Base-by-base conservation (phyloP, 2,329 filamentous ascomycete species). In the Pseudomassariella vexata region DNA sequence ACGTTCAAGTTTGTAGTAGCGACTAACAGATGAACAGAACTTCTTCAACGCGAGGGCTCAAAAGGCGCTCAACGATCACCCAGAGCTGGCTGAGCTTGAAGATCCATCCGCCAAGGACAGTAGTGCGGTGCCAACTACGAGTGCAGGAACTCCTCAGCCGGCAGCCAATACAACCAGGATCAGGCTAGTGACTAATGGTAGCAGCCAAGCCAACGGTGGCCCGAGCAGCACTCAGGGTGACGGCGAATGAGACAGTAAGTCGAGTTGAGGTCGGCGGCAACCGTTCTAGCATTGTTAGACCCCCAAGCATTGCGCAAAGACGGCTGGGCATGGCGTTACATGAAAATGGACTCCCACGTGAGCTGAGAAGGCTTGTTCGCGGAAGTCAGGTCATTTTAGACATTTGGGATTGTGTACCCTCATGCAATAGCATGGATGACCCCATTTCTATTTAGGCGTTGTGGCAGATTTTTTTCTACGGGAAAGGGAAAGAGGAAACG, bases 91-190 rank as follows among this genome's bases (percentile, higher is more conserved):
- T 34, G 71, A 74, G 23, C 61, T 76, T 3, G 76, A 79, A 42
- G 64, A 68, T 6, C 59, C 62, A 9, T 62, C 52, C 4, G 44
- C 33, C 18, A 63, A 63, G 39, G 60, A 60, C 25, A 58, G 52
- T 31, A 65, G 63, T 11, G 56, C 49, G 21, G 65, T 72, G 19
- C 70, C 73, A n/a, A 73, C 70, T 9, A 70, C 75, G 5, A 73
- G 63, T 37, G 68, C 68, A 12, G 71, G 73, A 30, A 89, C 84
- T 17, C 83, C 85, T 16, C 68, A 81, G 48, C 72, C 77, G 21
- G 56, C 66, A 39, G 56, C 68, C 17, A 70, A 65, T 41, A 60
- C 66, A 10, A 77, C 75, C 4, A 68, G 81, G 35, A 89, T 90
- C 59, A 88, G 83, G 64, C 67, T 90, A 40, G 53, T 56, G 15